phyloP scores from a whole-genome alignment of 192 early-diverging fungal genomes.

The Paraglomus brasilianum region DNA sequence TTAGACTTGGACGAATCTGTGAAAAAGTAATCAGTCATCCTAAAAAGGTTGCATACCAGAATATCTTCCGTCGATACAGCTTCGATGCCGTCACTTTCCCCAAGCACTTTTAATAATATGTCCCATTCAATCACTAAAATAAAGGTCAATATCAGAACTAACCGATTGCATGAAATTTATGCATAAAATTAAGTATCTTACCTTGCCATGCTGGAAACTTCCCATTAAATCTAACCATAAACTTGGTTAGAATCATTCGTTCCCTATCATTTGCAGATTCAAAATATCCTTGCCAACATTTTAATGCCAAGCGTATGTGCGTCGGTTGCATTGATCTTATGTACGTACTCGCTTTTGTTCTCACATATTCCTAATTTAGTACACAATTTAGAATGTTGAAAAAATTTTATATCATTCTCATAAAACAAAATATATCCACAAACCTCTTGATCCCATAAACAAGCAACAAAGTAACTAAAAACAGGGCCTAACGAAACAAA shows the following conservation, averaged over 20 bases:
- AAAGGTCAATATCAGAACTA: neutral
- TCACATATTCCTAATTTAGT: slow-evolving; percentile 44
- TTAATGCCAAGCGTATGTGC: slow-evolving; percentile 49
- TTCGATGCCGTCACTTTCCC: slow-evolving; percentile 23
- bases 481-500: slow-evolving; percentile 50
- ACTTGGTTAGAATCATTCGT: slow-evolving; percentile 40
- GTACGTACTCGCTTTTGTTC: slow-evolving; percentile 51
- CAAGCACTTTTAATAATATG: slow-evolving; percentile 19
- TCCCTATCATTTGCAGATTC: slow-evolving; percentile 37
- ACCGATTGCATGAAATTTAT: neutral
- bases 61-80: slow-evolving; percentile 21
- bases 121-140: slow-evolving; percentile 28
- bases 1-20: neutral
- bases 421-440: neutral
- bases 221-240: slow-evolving; percentile 56
- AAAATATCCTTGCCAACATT: slow-evolving; percentile 61
- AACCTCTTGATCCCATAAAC: slow-evolving; percentile 58
- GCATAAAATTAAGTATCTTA: neutral
- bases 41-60: slow-evolving; percentile 17
- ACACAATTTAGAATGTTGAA: neutral
- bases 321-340: slow-evolving; percentile 48
- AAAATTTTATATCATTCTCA: neutral
- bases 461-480: slow-evolving; percentile 54
- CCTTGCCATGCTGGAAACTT: slow-evolving; percentile 55
- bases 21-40: neutral